phyloP scores from a whole-genome alignment of 495 filamentous ascomycete species.

The Penicillium coffeae region DNA sequence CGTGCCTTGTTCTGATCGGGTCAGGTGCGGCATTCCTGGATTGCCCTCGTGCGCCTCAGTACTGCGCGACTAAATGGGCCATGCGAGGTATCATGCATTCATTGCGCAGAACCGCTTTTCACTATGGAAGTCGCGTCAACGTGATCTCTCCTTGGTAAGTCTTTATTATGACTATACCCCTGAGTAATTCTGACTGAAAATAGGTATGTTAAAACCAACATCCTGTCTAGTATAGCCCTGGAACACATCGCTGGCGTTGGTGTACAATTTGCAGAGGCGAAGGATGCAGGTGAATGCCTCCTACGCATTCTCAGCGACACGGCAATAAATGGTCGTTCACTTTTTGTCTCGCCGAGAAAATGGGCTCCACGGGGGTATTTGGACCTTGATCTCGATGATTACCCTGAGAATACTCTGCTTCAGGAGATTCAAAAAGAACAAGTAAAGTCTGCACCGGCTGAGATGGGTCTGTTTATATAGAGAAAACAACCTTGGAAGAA shows the following conservation, averaged over 20 bases:
- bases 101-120: slow-evolving; percentile 16
- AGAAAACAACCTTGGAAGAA: neutral
- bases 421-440: slow-evolving; percentile 17
- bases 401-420: slow-evolving; percentile 8
- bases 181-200: neutral
- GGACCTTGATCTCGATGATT: slow-evolving; percentile 19
- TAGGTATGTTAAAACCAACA: slow-evolving; percentile 24
- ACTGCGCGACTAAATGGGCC: slow-evolving; percentile 27
- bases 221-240: slow-evolving; percentile 14
- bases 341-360: slow-evolving; percentile 15
- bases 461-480: slow-evolving; percentile 10
- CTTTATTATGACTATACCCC: neutral
- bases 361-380: slow-evolving; percentile 17
- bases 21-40: slow-evolving; percentile 30
- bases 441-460: slow-evolving; percentile 9
- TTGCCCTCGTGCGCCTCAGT: slow-evolving; percentile 16
- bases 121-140: slow-evolving; percentile 20
- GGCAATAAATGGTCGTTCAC: slow-evolving; percentile 13
- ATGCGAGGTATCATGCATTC: slow-evolving; percentile 28
- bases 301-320: slow-evolving; percentile 16
- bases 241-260: slow-evolving; percentile 9
- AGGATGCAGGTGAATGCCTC: slow-evolving; percentile 15
- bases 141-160: slow-evolving; percentile 21
- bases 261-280: slow-evolving; percentile 12
- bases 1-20: slow-evolving; percentile 23